Percentiles rank a stretch among this genome's conserved stretches.
Evolutionary conservation across 2,329 filamentous ascomycete species (phyloP).

Genomic region (Cryoendolithus antarcticus): DNA sequence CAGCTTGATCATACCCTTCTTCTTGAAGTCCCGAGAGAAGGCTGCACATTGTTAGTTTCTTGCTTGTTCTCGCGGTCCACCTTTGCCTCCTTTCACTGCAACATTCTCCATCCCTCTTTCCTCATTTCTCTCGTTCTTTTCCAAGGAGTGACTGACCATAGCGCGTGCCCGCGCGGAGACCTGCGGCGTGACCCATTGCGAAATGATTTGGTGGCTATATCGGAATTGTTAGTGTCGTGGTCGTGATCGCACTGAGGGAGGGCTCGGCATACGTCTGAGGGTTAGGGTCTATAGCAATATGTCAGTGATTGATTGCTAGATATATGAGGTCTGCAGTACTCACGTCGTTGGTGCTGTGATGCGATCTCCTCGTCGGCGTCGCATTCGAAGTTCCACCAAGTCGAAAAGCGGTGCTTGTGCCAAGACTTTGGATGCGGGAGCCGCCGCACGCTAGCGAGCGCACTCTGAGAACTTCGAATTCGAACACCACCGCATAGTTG

Average conservation of each 20-base stretch:
- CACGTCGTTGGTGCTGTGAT: no score
- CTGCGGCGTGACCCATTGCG: constrained; percentile 44
- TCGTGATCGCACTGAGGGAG: not conserved
- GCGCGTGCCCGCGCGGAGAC: constrained; percentile 31
- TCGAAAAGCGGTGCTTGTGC: not conserved
- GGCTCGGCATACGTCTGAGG: constrained; percentile 4
- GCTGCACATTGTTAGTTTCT: constrained; percentile 44
- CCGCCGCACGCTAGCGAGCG: not conserved
- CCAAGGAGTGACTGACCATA: constrained; percentile 23
- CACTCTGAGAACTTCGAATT: constrained; percentile 2
- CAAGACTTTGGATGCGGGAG: not conserved
- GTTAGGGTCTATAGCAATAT: constrained; percentile 5
- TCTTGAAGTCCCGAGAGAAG: constrained; percentile 88
- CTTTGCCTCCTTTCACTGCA: not conserved
- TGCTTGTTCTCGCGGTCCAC: not conserved
- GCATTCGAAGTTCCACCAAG: not conserved
- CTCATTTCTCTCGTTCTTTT: constrained; percentile 4
- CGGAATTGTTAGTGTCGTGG: constrained; percentile 8
- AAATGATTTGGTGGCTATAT: constrained; percentile 16
- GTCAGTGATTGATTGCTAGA: constrained; percentile 4
- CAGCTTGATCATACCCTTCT: constrained; percentile 87
- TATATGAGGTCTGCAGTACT: no score
- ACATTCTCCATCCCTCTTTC: constrained; percentile 1
- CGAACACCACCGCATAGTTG: constrained; percentile 1
- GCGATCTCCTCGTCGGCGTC: not conserved